Base-by-base conservation (phyloP, 441 rosid species). In the Pelargonium citronellum region DNA sequence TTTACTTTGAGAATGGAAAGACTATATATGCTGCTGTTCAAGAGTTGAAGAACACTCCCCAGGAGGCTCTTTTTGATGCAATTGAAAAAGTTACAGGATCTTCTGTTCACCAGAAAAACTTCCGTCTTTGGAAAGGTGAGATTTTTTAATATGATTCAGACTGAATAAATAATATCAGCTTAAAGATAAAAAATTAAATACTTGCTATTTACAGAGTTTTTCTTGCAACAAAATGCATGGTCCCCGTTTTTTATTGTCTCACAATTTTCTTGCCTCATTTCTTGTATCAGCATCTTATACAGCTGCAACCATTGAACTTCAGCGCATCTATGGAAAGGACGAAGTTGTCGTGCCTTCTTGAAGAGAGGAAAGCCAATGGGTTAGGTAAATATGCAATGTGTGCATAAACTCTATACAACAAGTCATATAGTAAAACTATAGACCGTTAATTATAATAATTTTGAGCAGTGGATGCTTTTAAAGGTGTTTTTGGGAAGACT, bases 231-330 rank as follows among this genome's bases (percentile, higher is more conserved):
- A 15, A 8, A 53, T 68, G 15, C 7, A 27, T 69, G n/a, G n/a
- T 15, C 9, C 4, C 37, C 11, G 7, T 30, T 71, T 37, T 39
- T 5, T 58, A 41, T 60, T 51, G 69, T 67, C 51, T 9, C 27
- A 57, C 71, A 64, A 2, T 20, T 68, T 69, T 57, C 66, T 46
- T 20, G 73, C 65, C 34, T 11, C 6, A 49, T 57, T 46, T 10
- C 39, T 65, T 51, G 69, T 73, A 17, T 27, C 85, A 88, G 91
- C 83, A 73, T 88, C 94, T 66, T 88, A 82, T 72, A 87, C 84
- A 84, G 94, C 89, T 0, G 94, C 94, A 9, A 85, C 89, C 47
- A 83, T 87, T 55, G 95, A 89, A 76, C 95, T 89, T 79, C 90
- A 86, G 76, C 95, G 92, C 30, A 89, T 89, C 75, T 89, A 89